These are phyloP conservation scores for Geotrichum restrictum DNA, from an alignment of 1,139 yeast species.

Conservation along the genomic window DNA sequence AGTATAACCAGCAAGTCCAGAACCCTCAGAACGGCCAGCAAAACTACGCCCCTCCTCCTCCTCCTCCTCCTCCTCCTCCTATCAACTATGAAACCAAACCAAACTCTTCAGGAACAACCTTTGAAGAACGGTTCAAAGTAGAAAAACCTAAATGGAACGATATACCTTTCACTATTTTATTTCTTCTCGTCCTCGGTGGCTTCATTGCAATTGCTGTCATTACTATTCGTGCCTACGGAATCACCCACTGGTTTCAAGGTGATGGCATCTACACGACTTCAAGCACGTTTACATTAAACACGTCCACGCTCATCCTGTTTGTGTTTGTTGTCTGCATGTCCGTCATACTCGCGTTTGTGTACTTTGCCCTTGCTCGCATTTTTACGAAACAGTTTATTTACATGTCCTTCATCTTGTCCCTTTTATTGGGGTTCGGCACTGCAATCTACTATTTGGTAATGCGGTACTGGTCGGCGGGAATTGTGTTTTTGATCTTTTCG, in stretches of 20 bases:
- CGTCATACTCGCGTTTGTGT: constrained; percentile 53
- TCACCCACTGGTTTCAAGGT: constrained; percentile 56
- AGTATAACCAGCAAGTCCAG: constrained; percentile 12
- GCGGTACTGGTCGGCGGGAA: constrained; percentile 71
- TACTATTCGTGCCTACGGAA: constrained; percentile 59
- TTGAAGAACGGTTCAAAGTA: constrained; percentile 64
- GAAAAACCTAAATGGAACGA: constrained; percentile 68
- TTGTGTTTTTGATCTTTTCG: constrained; percentile 55
- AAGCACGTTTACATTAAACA: constrained; percentile 59
- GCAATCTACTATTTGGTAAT: constrained; percentile 60
- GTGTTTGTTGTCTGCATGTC: constrained; percentile 63
- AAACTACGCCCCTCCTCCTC: no score
- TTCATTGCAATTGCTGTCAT: constrained; percentile 70
- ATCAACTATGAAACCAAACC: constrained; percentile 31
- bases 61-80: no score
- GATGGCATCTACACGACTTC: constrained; percentile 57
- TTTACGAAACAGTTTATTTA: constrained; percentile 67
- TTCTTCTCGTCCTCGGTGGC: constrained; percentile 59
- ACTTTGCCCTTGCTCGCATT: constrained; percentile 58
- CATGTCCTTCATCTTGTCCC: constrained; percentile 63
- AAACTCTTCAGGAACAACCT: constrained; percentile 43
- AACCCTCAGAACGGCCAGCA: constrained; percentile 16
- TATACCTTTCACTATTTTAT: constrained; percentile 50
- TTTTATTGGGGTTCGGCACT: constrained; percentile 68
- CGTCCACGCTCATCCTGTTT: constrained; percentile 69